These are phyloP conservation scores for Arachis stenosperma DNA, from an alignment of 306 rosid species.

Conservation along the genomic window DNA sequence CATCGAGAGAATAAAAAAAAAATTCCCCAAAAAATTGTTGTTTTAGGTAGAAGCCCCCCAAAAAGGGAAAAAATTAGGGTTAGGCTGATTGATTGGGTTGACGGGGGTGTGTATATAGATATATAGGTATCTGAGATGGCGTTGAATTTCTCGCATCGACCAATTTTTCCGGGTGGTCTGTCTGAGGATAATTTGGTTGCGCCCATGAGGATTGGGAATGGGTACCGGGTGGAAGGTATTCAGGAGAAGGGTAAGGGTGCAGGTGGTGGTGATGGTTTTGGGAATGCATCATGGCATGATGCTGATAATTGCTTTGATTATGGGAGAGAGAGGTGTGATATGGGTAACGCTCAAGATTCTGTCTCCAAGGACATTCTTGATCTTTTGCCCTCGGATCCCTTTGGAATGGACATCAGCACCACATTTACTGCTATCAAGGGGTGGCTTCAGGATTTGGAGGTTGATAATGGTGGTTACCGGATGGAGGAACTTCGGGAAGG, in stretches of 20 bases:
- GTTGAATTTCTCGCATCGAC: slow-evolving; percentile 51
- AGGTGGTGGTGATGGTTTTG: slow-evolving; percentile 58
- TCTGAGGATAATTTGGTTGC: slow-evolving; percentile 51
- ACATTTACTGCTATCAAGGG: slow-evolving; percentile 75
- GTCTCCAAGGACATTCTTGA: slow-evolving; percentile 74
- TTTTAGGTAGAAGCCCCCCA: neutral
- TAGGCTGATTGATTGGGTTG: slow-evolving; percentile 37
- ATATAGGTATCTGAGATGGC: slow-evolving; percentile 42
- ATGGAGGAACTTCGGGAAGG: slow-evolving; percentile 50
- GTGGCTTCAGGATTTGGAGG: slow-evolving; percentile 85
- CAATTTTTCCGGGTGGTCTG: slow-evolving; percentile 39
- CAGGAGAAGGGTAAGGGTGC: slow-evolving; percentile 53
- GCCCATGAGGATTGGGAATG: slow-evolving; percentile 63
- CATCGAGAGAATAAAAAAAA: neutral
- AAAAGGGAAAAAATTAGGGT: slow-evolving; percentile 32
- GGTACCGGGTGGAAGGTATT: slow-evolving; percentile 60
- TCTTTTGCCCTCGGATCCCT: slow-evolving; percentile 91
- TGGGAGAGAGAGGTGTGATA: slow-evolving; percentile 65
- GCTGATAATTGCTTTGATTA: slow-evolving; percentile 66
- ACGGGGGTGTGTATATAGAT: slow-evolving; percentile 38
- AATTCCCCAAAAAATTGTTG: slow-evolving; percentile 6
- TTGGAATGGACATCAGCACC: slow-evolving; percentile 64
- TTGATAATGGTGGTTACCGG: slow-evolving; percentile 58
- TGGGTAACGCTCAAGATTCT: slow-evolving; percentile 14
- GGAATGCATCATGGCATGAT: slow-evolving; percentile 55